Evolutionary conservation across 164 flowering plant genomes (phyloP), one percentile per base, ranked within the genome.

Genomic region (Dillenia suffruticosa): DNA sequence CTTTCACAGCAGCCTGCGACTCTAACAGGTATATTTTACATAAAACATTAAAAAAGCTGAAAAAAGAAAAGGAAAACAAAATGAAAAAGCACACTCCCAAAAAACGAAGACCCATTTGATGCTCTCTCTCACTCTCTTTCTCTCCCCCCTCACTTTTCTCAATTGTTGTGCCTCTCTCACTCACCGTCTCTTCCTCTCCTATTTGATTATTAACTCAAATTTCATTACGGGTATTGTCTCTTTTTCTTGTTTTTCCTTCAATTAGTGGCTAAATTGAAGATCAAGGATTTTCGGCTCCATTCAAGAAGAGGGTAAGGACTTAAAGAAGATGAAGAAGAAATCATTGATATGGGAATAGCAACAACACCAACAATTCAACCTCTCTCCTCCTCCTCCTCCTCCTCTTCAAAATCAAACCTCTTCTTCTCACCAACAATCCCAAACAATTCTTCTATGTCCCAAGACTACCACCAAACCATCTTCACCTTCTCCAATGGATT

Each of bases 401-500:
- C 53, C 17, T 61, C 54, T 46, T 54, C 12, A 49, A 63, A 40
- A 47, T 46, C 44, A 3, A 17, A 12, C 12, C 22, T 12, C 11
- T 65, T 12, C 12, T n/a, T 12, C 12, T 65, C 12, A 13, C 49
- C n/a, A 53, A 40, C 45, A 65, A 58, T 57, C 12, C 62, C 40
- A 4, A 32, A 32, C 40, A 70, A 65, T 66, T 56, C 75, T 10
- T 81, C 91, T 77, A 91, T 89, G 97, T 89, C 96, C 76, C 87
- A 84, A 58, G 82, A 83, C 50, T 77, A 79, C 64, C 85, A 77
- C 40, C 87, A 82, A 52, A 81, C 81, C 49, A 72, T 84, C 70
- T 76, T 79, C 63, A 72, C 65, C 62, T 84, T 81, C 86, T 74
- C 88, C 13, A 84, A 90, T 84, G 96, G 82, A 14, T 90, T 84